phyloP scores from a whole-genome alignment of 352 stramenopile genomes.

The Globisporangium perplexum region DNA sequence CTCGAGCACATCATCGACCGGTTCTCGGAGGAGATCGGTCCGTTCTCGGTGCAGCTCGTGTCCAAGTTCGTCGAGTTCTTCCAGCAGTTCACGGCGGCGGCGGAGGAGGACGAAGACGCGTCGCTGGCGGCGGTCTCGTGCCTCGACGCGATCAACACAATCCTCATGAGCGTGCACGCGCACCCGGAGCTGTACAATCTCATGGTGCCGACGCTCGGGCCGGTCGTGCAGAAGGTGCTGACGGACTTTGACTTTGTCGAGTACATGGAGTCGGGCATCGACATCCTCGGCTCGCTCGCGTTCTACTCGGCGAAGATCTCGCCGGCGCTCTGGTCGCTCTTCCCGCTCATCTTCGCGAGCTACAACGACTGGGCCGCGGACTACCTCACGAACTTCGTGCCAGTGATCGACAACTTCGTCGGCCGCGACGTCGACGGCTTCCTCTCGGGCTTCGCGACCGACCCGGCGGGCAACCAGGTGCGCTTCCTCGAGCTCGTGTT shows the following conservation, averaged over 20 bases:
- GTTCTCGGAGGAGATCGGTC: constrained; percentile 95
- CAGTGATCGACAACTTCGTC: constrained; percentile 96
- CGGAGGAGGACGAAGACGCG: constrained; percentile 93
- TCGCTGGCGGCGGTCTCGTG: constrained; percentile 93
- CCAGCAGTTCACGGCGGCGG: constrained; percentile 90
- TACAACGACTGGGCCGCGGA: constrained; percentile 96
- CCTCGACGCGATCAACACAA: constrained; percentile 83
- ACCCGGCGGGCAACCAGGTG: constrained; percentile 34
- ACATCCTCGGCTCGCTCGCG: constrained; percentile 95
- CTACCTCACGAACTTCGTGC: constrained; percentile 95
- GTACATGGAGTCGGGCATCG: constrained; percentile 95
- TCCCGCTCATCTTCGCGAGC: constrained; percentile 93
- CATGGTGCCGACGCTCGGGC: constrained; percentile 93
- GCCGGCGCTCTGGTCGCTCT: constrained; percentile 93
- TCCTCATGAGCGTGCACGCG: constrained; percentile 79
- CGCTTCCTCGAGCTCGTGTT: constrained; percentile 79
- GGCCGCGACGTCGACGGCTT: constrained; percentile 73
- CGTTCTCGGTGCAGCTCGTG: constrained; percentile 91
- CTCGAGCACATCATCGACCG: constrained; percentile 95
- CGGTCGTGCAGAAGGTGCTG: constrained; percentile 95
- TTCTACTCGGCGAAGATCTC: constrained; percentile 94
- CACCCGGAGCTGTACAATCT: constrained; percentile 77
- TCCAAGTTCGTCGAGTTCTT: constrained; percentile 95
- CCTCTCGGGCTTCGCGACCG: constrained; percentile 38
- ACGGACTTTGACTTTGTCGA: constrained; percentile 95